phyloP scores from a whole-genome alignment of 208 protist species.

The Wallacemonas sp. region DNA sequence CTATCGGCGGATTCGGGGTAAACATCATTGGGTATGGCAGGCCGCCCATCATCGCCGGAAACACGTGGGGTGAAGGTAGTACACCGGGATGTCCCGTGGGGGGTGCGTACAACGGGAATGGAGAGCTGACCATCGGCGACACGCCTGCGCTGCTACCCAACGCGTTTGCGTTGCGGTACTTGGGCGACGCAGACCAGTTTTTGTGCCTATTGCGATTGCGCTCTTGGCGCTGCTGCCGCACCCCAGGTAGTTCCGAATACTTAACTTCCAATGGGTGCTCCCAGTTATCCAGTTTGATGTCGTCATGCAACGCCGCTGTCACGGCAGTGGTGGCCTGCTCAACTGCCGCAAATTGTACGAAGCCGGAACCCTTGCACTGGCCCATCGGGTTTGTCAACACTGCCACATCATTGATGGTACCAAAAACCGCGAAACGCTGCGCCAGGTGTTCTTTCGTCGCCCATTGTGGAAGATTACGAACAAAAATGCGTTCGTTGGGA shows the following conservation, averaged over 20 bases:
- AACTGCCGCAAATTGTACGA: conserved; percentile 80
- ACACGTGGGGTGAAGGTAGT: conserved; percentile 55
- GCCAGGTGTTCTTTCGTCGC: conserved; percentile 83
- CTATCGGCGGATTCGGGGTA: conserved; percentile 20
- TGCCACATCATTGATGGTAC: conserved; percentile 63
- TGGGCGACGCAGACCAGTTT: conserved; percentile 67
- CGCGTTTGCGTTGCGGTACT: conserved; percentile 47
- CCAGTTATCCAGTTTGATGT: conserved; percentile 76
- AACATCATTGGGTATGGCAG: conserved; percentile 63
- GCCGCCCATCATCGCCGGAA: conserved; percentile 40
- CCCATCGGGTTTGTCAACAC: conserved; percentile 87
- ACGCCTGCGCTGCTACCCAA: conserved; percentile 5
- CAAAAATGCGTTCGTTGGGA: conserved; percentile 87
- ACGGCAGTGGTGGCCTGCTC: conserved; percentile 73
- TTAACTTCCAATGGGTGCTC: conserved; percentile 76
- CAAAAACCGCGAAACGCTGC: conserved; percentile 66
- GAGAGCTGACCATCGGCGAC: conserved; percentile 12
- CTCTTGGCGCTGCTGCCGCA: conserved; percentile 85
- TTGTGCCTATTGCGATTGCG: conserved; percentile 83
- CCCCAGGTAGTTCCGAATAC: conserved; percentile 81
- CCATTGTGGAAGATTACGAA: conserved; percentile 86
- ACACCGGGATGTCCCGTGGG: conserved; percentile 20
- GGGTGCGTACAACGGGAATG: conserved; percentile 28
- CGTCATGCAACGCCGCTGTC: conserved; percentile 26
- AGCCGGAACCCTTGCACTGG: conserved; percentile 91